phyloP scores from a whole-genome alignment of 2,329 filamentous ascomycete genomes.

The Botrytis byssoidea region DNA sequence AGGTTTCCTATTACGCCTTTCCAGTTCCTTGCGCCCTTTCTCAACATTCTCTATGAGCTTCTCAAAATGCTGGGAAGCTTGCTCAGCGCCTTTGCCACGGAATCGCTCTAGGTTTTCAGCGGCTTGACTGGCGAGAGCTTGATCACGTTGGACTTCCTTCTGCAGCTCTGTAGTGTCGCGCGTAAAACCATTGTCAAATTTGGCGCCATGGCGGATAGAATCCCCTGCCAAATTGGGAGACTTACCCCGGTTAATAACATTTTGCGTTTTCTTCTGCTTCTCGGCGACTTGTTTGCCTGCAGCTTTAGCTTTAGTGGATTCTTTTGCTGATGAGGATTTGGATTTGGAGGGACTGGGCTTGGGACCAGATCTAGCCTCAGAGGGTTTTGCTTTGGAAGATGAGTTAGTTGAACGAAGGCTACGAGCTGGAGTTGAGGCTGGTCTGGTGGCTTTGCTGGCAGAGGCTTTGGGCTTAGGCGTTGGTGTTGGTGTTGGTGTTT shows the following conservation, averaged over 20 bases:
- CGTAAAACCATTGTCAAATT: neutral
- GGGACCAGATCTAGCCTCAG: neutral
- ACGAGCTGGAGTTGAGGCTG: neutral
- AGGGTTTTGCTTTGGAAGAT: neutral
- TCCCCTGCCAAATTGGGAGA: too few relatives aligned
- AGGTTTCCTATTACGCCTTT: neutral
- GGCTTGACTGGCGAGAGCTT: neutral
- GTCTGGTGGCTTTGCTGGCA: neutral
- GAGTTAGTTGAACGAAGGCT: neutral
- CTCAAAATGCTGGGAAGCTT: slow-evolving; percentile 1
- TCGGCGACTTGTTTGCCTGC: neutral
- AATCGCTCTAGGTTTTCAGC: neutral
- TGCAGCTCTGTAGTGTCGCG: neutral
- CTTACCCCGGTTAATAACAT: neutral
- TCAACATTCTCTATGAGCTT: slow-evolving; percentile 4
- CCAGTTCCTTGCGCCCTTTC: neutral
- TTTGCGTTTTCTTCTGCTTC: neutral
- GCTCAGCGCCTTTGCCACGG: neutral
- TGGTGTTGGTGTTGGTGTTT: neutral
- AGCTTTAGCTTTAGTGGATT: neutral
- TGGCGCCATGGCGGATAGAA: neutral
- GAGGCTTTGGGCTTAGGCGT: neutral
- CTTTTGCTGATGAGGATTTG: neutral
- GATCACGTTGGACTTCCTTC: neutral
- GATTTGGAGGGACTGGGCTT: neutral